These are phyloP conservation scores for Cercospora zeae-maydis DNA, from an alignment of 2,329 filamentous ascomycete genomes.

Conservation along the genomic window DNA sequence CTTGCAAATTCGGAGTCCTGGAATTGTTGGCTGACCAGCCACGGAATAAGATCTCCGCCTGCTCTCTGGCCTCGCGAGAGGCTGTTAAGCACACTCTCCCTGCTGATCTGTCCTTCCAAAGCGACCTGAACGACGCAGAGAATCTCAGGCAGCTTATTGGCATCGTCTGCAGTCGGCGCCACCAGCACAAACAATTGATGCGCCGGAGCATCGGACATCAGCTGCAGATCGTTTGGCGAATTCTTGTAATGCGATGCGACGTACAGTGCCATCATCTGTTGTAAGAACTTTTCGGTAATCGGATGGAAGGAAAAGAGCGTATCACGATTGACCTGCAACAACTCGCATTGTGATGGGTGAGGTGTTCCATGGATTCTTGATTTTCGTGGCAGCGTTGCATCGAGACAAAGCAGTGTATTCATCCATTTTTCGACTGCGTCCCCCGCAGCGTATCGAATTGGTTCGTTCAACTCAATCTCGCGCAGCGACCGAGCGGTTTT, in stretches of 20 bases:
- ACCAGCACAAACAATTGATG: constrained; percentile 95
- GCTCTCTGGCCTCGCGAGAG: constrained; percentile 84
- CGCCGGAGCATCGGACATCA: constrained; percentile 96
- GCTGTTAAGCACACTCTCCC: constrained; percentile 84
- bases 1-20: constrained; percentile 95
- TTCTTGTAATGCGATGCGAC: constrained; percentile 99
- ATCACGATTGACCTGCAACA: constrained; percentile 92
- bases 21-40: constrained; percentile 96
- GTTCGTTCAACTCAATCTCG: constrained; percentile 89
- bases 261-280: constrained; percentile 97
- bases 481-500: constrained; percentile 73
- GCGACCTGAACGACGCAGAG: constrained; percentile 93
- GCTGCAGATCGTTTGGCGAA: constrained; percentile 92
- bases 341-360: constrained; percentile 84
- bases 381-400: constrained; percentile 79
- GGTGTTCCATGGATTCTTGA: constrained; percentile 77
- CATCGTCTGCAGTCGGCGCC: constrained; percentile 73
- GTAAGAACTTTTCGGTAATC: constrained; percentile 92
- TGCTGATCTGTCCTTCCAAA: constrained; percentile 90
- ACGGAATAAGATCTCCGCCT: constrained; percentile 90
- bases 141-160: constrained; percentile 80
- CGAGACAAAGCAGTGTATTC: constrained; percentile 87
- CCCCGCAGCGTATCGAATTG: constrained; percentile 88
- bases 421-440: constrained; percentile 95
- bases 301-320: constrained; percentile 98